These are phyloP conservation scores for Lactarius psammicola DNA, from an alignment of 768 basidiomycete genomes.

Conservation along the genomic window DNA sequence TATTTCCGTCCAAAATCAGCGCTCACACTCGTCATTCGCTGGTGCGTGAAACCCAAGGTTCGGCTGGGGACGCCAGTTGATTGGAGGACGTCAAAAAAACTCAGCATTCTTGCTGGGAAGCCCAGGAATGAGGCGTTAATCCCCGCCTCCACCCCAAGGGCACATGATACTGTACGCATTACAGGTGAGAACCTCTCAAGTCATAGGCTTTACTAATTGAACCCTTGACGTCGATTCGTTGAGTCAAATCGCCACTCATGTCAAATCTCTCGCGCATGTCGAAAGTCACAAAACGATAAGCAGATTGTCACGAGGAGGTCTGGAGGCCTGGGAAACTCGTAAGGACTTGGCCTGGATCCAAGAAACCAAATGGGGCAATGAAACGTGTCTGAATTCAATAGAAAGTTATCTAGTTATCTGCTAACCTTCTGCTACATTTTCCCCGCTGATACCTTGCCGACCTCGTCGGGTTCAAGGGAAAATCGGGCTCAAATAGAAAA, in stretches of 20 bases:
- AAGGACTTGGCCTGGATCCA: not conserved
- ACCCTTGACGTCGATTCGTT: not conserved
- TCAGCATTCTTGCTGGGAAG: conserved; percentile 20
- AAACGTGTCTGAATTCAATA: not conserved
- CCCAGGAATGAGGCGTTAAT: conserved; percentile 19
- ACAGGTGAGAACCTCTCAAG: not conserved
- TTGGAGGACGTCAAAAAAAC: conserved; percentile 19
- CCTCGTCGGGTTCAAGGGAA: not conserved
- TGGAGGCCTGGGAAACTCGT: not conserved
- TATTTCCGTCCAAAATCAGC: not conserved
- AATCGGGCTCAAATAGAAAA: not conserved
- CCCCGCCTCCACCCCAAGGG: conserved; percentile 6
- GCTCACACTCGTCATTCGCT: not conserved
- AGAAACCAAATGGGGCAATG: not conserved
- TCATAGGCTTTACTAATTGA: not conserved
- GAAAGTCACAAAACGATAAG: not conserved
- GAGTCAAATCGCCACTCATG: not conserved
- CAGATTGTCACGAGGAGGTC: not conserved
- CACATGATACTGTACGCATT: not conserved
- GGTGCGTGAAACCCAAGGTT: not conserved
- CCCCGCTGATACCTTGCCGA: not conserved
- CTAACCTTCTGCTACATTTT: not conserved
- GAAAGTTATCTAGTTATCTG: not conserved
- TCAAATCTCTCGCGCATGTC: not conserved
- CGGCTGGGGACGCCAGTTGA: conserved; percentile 3